phyloP scores from a whole-genome alignment of 1,284 basidiomycete genomes.

The Sphagnurus paluster region DNA sequence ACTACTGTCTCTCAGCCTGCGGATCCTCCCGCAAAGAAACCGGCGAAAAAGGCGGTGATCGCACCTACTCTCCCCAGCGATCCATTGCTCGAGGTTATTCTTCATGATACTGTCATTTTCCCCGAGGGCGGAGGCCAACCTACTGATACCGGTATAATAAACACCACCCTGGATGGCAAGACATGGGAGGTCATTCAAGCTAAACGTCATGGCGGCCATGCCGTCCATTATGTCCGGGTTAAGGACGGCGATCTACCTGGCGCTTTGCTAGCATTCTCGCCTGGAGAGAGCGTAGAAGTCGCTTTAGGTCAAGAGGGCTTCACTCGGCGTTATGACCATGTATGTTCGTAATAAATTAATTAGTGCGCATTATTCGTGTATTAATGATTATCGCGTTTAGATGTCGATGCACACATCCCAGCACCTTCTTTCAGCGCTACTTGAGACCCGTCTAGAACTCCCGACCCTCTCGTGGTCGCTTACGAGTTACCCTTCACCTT shows the following conservation, averaged over 20 bases:
- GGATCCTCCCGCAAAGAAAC: conserved; percentile 43
- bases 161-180: conserved; percentile 38
- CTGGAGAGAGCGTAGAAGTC: conserved; percentile 57
- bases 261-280: conserved; percentile 44
- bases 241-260: conserved; percentile 40
- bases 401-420: conserved; percentile 85
- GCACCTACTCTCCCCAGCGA: conserved; percentile 42
- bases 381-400: conserved; percentile 36
- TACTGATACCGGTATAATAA: conserved; percentile 72
- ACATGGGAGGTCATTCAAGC: conserved; percentile 70
- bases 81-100: conserved; percentile 61
- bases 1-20: conserved; percentile 44
- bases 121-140: conserved; percentile 91
- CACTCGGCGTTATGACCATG: conserved; percentile 77
- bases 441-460: conserved; percentile 68
- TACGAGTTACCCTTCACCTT: conserved; percentile 64
- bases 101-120: conserved; percentile 85
- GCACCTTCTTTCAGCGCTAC: conserved; percentile 80
- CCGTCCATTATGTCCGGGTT: conserved; percentile 74
- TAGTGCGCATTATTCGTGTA: neutral
- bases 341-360: conserved; percentile 36
- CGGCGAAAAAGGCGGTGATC: conserved; percentile 52
- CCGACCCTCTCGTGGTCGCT: conserved; percentile 85
- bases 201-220: conserved; percentile 71
- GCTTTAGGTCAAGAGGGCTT: conserved; percentile 63